Conservation (phyloP, 306 rosid genomes). For the Acacia confusa region DNA sequence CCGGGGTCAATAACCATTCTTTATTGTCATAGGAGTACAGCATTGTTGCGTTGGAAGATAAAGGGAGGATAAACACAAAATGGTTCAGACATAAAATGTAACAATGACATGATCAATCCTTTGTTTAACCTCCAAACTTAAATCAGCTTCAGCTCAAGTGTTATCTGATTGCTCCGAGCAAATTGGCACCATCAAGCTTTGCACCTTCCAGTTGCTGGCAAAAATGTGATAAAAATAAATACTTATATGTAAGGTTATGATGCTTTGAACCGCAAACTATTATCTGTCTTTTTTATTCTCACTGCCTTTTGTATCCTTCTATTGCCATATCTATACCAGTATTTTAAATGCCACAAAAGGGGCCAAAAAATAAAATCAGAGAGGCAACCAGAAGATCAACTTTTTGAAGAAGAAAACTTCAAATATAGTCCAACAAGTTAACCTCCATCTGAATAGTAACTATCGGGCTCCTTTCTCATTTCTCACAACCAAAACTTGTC, state of each 20-base stretch:
- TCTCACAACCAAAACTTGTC: neutral
- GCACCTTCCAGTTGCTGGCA: constrained; percentile 88
- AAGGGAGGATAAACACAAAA: constrained; percentile 12
- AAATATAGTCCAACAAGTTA: neutral
- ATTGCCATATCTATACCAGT: neutral
- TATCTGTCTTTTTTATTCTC: neutral
- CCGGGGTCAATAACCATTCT: neutral
- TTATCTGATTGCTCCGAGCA: constrained; percentile 79
- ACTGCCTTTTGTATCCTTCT: neutral
- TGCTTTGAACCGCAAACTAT: constrained; percentile 1
- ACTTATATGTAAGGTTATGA: neutral
- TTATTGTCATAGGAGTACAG: constrained; percentile 5
- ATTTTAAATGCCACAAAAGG: neutral
- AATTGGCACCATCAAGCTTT: constrained; percentile 88
- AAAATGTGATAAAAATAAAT: neutral
- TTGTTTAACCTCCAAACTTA: constrained; percentile 1
- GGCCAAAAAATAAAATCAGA: neutral
- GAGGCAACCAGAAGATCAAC: neutral
- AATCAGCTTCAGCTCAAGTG: constrained; percentile 5
- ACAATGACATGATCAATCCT: constrained; percentile 24
- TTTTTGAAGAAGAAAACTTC: neutral
- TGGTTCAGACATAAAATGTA: constrained; percentile 26
- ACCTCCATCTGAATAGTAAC: neutral
- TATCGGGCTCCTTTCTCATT: neutral
- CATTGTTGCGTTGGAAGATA: neutral